These are phyloP conservation scores for Cutaneotrichosporon cyanovorans DNA, from an alignment of 1,284 basidiomycete genomes.

Conservation along the genomic window DNA sequence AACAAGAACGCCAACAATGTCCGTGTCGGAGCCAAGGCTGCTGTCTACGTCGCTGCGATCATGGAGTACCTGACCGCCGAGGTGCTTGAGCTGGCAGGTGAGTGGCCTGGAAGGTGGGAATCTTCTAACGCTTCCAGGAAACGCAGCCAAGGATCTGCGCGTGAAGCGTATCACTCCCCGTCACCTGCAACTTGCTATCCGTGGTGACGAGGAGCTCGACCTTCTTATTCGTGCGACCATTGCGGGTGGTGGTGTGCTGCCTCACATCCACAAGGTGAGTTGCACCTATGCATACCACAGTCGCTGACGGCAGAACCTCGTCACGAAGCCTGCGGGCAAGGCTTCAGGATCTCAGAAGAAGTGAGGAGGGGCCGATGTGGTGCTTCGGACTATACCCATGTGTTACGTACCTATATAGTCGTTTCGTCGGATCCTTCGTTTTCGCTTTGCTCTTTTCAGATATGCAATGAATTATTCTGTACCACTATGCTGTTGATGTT, in stretches of 20 bases:
- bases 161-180: conserved; percentile 96
- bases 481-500: neutral
- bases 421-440: neutral
- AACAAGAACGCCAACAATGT: conserved; percentile 87
- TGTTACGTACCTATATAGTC: too few relatives aligned
- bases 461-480: neutral
- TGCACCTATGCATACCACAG: too few relatives aligned
- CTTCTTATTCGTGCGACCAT: conserved; percentile 52
- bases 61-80: conserved; percentile 49
- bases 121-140: conserved; percentile 53
- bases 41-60: conserved; percentile 47
- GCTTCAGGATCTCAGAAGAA: conserved; percentile 13
- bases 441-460: conserved; percentile 8
- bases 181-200: conserved; percentile 60
- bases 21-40: conserved; percentile 46
- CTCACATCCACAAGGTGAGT: conserved; percentile 83
- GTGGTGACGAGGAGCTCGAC: conserved; percentile 72
- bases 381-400: too few relatives aligned
- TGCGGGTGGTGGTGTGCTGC: conserved; percentile 79
- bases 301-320: conserved; percentile 25
- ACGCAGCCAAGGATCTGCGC: conserved; percentile 90
- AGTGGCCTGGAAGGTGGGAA: conserved; percentile 6
- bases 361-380: too few relatives aligned
- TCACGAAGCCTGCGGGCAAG: conserved; percentile 16
- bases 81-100: conserved; percentile 48